A percentile compares a stretch with the other conserved stretches of the same genome.
These are phyloP conservation scores for Coemansia sp. DNA, from an alignment of 192 early-diverging fungal species.

Conservation along the genomic window DNA sequence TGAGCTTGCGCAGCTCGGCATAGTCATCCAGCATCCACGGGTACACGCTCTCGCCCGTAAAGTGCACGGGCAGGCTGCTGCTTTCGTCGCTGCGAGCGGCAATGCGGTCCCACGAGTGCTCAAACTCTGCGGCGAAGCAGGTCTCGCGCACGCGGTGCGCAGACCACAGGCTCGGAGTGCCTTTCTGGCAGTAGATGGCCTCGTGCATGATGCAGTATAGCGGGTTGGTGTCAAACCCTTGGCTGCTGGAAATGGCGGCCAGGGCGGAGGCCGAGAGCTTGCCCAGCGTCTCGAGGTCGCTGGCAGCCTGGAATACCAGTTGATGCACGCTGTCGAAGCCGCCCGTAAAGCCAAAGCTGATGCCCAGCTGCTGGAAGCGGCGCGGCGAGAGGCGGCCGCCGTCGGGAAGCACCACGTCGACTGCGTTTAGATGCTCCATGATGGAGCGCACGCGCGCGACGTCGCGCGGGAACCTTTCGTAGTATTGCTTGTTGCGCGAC, in stretches of 20 bases:
- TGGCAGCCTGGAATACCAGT: slow-evolving; percentile 53
- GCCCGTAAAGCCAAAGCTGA: slow-evolving; percentile 64
- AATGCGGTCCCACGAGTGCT: slow-evolving; percentile 50
- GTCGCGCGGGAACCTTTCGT: slow-evolving; percentile 66
- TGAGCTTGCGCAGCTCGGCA: slow-evolving; percentile 61
- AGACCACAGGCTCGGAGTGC: slow-evolving; percentile 62
- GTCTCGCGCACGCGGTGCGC: slow-evolving; percentile 60
- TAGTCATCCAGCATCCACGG: slow-evolving; percentile 79
- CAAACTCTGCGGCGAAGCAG: slow-evolving; percentile 56
- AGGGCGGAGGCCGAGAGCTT: slow-evolving; percentile 51
- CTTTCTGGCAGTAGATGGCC: slow-evolving; percentile 67
- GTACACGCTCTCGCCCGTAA: slow-evolving; percentile 72
- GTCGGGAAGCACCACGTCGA: slow-evolving; percentile 59
- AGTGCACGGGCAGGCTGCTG: slow-evolving; percentile 49
- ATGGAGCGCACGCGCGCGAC: slow-evolving; percentile 64
- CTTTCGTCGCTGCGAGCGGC: slow-evolving; percentile 10
- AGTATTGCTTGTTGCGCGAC: slow-evolving; percentile 64
- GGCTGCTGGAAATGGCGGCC: slow-evolving; percentile 34
- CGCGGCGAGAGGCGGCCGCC: slow-evolving; percentile 66
- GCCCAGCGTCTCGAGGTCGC: slow-evolving; percentile 49
- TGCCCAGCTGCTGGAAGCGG: slow-evolving; percentile 69
- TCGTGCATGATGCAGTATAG: slow-evolving; percentile 72
- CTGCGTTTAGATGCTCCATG: slow-evolving; percentile 56
- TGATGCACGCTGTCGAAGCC: slow-evolving; percentile 67
- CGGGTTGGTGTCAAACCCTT: slow-evolving; percentile 62